These are phyloP conservation scores for Podospora appendiculata DNA, from an alignment of 495 filamentous ascomycete genomes.

Conservation along the genomic window DNA sequence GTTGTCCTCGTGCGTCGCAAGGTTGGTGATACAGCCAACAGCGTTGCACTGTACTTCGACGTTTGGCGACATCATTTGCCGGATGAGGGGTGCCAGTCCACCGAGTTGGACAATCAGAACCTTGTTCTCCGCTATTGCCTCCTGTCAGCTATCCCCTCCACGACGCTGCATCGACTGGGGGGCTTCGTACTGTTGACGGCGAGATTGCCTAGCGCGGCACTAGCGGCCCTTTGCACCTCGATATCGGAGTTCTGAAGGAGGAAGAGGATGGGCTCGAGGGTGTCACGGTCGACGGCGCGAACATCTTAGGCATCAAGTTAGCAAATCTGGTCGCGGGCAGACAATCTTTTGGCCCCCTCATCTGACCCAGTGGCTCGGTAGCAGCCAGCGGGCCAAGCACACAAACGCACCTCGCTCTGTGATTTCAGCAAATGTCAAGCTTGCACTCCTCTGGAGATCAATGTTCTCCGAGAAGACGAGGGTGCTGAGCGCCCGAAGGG, in stretches of 20 bases:
- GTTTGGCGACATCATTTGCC: constrained; percentile 98
- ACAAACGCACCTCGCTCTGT: constrained; percentile 80
- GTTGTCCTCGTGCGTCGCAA: constrained; percentile 97
- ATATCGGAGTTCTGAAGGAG: constrained; percentile 92
- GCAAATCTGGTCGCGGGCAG: background rate
- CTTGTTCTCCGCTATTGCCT: constrained; percentile 81
- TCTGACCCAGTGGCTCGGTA: no score
- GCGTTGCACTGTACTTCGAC: constrained; percentile 99
- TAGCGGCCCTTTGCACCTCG: constrained; percentile 94
- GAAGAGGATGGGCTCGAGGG: constrained; percentile 90
- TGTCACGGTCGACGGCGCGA: constrained; percentile 88
- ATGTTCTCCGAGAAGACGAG: constrained; percentile 98
- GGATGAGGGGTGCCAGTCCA: constrained; percentile 84
- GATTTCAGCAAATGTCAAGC: constrained; percentile 97
- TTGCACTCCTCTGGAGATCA: constrained; percentile 93
- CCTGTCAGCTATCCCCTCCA: constrained; percentile 34
- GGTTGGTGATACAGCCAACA: constrained; percentile 95
- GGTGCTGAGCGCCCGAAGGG: constrained; percentile 88
- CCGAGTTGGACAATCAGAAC: constrained; percentile 89
- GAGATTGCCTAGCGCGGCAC: constrained; percentile 90
- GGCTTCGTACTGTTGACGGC: constrained; percentile 81
- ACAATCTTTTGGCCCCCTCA: no score
- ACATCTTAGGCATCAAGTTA: constrained; percentile 59
- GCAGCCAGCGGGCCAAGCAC: background rate
- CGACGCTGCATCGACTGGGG: background rate